Evolutionary conservation across 1,284 basidiomycete species (phyloP), one percentile per base, ranked within the genome.

Genomic region (Cystobasidium pallidum): DNA sequence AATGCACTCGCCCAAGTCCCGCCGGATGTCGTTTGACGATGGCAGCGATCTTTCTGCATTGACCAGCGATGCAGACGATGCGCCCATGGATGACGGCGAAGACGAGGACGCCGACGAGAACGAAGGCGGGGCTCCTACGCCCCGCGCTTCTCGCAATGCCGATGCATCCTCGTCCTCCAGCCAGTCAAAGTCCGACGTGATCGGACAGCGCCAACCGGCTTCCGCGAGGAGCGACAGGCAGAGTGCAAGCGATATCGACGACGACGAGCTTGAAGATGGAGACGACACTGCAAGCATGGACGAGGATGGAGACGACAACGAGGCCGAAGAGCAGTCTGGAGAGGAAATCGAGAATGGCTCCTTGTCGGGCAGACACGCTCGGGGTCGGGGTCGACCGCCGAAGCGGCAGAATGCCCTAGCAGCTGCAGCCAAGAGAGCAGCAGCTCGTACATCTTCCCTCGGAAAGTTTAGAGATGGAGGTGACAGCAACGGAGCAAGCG

Each of bases 11-110:
- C 47, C 62, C 43, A 41, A 36, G 43, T 49, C 62, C 36, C 59
- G 61, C 59, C 54, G 61, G 10, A 45, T 70, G 57, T 61, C 45
- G 19, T 52, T 63, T 41, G 68, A 71, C 47, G 61, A 71, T 43
- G 68, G 68, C 59, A 71, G 68, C 30, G 68, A 71, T 47, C 59
- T 71, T n/a, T 71, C 68, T 28, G 68, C 68, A 24, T 32, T 71
- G n/a, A 71, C 68, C 3, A 62, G 57, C 28, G 68, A 71, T 19
- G 59, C 49, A 2, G 66, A 68, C 43, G 54, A 63, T 28, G 61
- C 47, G 6, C 52, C 47, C 41, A 21, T 58, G 13, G 66, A 49
- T 19, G 63, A 66, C 2, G 43, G n/a, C 43, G 43, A 45, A 3
- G 65, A 66, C 41, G 32, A 57, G 17, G 36, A 66, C 30, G 51